Conservation (phyloP, 2,329 filamentous ascomycete species). For the Apiospora phragmitis region DNA sequence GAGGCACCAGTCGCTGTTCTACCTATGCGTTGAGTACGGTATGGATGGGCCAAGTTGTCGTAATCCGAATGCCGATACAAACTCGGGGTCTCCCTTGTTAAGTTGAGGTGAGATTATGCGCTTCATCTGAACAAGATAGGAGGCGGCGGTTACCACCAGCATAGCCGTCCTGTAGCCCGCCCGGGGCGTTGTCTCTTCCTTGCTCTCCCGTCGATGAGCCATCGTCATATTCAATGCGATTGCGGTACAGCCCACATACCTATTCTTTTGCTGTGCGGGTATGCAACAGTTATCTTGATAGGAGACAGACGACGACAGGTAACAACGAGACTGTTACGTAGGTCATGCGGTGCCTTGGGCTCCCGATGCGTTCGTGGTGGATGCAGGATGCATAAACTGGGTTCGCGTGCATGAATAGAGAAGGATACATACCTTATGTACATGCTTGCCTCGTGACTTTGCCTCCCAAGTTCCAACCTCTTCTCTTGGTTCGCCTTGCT, state of each 20-base stretch:
- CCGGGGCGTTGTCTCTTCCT: not conserved
- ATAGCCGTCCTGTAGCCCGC: not conserved
- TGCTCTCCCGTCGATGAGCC: not conserved
- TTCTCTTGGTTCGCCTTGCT: not conserved
- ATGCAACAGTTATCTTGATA: not conserved
- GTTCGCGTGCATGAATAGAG: not conserved
- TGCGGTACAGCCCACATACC: not conserved
- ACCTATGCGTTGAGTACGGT: not conserved
- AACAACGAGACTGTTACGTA: not conserved
- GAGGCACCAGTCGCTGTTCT: not conserved
- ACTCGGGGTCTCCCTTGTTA: not conserved
- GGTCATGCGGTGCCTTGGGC: not conserved
- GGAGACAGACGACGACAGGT: not conserved
- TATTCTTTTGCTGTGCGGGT: not conserved
- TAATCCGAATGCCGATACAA: not conserved
- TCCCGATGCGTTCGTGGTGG: not conserved
- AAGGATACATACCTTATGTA: not conserved
- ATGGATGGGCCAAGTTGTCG: not conserved
- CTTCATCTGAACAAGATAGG: not conserved
- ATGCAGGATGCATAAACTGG: conserved; percentile 5
- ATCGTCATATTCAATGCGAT: not conserved
- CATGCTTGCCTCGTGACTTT: conserved; percentile 1
- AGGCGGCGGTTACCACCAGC: conserved; percentile 1
- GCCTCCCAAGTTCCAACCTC: not conserved
- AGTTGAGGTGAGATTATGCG: conserved; percentile 1